Evolutionary conservation across 176 grass and related monocot species (phyloP), one percentile per base, ranked within the genome.

Genomic region (Musa troglodytarum): DNA sequence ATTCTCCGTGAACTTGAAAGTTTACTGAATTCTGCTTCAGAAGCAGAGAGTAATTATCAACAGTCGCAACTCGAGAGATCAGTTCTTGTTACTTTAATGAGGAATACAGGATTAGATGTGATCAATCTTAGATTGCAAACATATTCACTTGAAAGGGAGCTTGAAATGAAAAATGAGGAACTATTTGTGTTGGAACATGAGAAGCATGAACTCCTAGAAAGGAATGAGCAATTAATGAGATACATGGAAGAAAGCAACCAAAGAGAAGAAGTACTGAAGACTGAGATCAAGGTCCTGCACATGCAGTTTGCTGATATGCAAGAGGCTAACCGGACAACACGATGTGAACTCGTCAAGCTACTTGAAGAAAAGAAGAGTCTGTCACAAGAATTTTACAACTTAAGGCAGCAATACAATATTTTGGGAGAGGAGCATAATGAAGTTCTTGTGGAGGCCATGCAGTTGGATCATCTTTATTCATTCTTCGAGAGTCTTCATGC

Each of bases 401-500:
- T 89, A 63, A 74, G 84, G 69, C 69, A 82, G 74, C 82, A 82
- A 54, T 78, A 78, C 74, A 76, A 73, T 65, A 71, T 71, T 65
- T 74, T 89, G 84, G 82, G 85, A 69, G 69, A 81, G 58, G 86
- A 89, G 34, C 82, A 87, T 23, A n/a, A 8, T 58, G 23, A 72
- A 49, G 12, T 78, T 76, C 53, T 89, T 83, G 54, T 76, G 59
- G 86, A 97, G 77, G 85, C 81, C 59, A 87, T 93, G 84, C 87
- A 68, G 71, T 79, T 92, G 14, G 82, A 91, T 49, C 82, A 97
- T 83, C 79, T 93, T 34, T 93, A 65, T 88, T 85, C 81, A 34
- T 93, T 93, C 71, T 85, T 89, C 72, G 82, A 81, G 74, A 80
- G 86, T 50, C 90, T 93, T 80, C 85, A 85, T 81, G 87, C 83